These are phyloP conservation scores for Tympanopsis confertula DNA, from an alignment of 2,329 filamentous ascomycete species.

Conservation along the genomic window DNA sequence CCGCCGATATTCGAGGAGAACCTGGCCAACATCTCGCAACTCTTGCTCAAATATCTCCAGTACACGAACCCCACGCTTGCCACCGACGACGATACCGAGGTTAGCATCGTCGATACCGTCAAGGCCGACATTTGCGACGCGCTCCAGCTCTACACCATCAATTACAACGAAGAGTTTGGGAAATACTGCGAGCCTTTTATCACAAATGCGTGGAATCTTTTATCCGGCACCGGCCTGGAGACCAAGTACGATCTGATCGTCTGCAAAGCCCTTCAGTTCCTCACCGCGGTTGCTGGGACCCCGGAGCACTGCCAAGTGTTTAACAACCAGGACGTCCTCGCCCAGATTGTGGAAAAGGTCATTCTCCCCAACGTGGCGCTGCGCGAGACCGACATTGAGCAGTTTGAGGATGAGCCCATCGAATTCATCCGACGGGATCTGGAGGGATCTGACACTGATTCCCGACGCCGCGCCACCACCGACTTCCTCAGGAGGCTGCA, in stretches of 20 bases:
- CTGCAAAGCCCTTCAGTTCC: constrained; percentile 85
- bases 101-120: constrained; percentile 71
- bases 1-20: constrained; percentile 91
- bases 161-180: constrained; percentile 91
- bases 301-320: constrained; percentile 71
- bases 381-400: constrained; percentile 84
- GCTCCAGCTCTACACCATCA: constrained; percentile 80
- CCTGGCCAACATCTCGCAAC: constrained; percentile 59
- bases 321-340: constrained; percentile 68
- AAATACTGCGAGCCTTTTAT: constrained; percentile 74
- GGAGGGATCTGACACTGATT: constrained; percentile 93
- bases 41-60: constrained; percentile 84
- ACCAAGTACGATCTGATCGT: constrained; percentile 91
- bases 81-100: constrained; percentile 84
- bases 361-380: constrained; percentile 85
- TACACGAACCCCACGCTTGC: constrained; percentile 77
- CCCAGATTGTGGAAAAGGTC: constrained; percentile 89
- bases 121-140: constrained; percentile 91
- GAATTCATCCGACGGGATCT: constrained; percentile 93
- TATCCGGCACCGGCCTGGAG: constrained; percentile 75
- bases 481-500: constrained; percentile 86
- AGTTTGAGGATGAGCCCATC: constrained; percentile 97
- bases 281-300: constrained; percentile 77
- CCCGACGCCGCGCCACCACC: constrained; percentile 78
- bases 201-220: constrained; percentile 77